Evolutionary conservation across 1,284 basidiomycete genomes (phyloP).

Genomic region (Sutorius eximius): DNA sequence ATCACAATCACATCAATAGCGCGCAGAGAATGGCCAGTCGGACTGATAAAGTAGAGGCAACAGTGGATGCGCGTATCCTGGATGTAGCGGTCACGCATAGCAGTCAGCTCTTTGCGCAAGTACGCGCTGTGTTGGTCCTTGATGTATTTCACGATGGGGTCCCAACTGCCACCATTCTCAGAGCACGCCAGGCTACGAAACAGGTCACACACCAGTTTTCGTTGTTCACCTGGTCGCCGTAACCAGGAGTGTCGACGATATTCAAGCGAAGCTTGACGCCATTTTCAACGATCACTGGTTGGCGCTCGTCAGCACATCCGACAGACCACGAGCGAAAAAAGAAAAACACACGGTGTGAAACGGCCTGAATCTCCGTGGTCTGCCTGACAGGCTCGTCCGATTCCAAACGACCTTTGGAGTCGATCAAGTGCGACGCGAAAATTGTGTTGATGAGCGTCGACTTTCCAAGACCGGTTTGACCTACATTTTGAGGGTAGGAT

Average conservation of each 20-base stretch:
- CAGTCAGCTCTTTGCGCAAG: slow-evolving; percentile 97
- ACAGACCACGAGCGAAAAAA: not conserved
- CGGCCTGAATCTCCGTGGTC: slow-evolving; percentile 96
- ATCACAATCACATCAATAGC: slow-evolving; percentile 97
- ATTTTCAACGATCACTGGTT: slow-evolving; percentile 90
- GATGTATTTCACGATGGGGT: slow-evolving; percentile 98
- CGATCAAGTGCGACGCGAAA: slow-evolving; percentile 96
- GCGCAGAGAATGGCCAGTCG: slow-evolving; percentile 89
- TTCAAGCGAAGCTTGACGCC: slow-evolving; percentile 94
- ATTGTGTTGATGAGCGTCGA: slow-evolving; percentile 99
- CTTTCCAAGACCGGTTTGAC: slow-evolving; percentile 97
- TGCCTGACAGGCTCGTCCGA: slow-evolving; percentile 86
- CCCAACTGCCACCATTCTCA: slow-evolving; percentile 68
- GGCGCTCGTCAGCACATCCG: slow-evolving; percentile 5
- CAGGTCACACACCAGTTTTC: slow-evolving; percentile 81
- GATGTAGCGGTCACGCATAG: slow-evolving; percentile 98
- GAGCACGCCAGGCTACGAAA: slow-evolving; percentile 1
- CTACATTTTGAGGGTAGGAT: slow-evolving; percentile 40
- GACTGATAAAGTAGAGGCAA: slow-evolving; percentile 98
- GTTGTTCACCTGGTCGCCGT: slow-evolving; percentile 98
- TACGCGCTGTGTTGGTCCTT: slow-evolving; percentile 99
- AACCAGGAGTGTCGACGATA: slow-evolving; percentile 98
- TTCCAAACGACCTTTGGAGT: slow-evolving; percentile 92
- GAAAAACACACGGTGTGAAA: slow-evolving; percentile 79
- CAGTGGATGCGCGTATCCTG: slow-evolving; percentile 98